Conservation (phyloP, 2,329 filamentous ascomycete species). For the Monilinia aucupariae region DNA sequence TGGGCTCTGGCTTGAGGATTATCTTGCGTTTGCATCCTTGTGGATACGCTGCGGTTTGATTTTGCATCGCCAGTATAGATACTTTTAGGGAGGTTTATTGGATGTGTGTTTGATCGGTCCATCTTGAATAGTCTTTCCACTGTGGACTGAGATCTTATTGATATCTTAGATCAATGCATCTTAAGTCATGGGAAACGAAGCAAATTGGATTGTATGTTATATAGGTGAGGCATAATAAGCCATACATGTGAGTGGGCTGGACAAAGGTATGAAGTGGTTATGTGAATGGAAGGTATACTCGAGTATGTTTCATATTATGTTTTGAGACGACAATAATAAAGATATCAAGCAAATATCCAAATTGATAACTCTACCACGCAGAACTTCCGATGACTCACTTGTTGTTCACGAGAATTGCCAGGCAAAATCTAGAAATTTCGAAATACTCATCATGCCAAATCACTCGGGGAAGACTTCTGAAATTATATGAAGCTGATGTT, state of each 20-base stretch:
- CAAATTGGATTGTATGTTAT: not conserved
- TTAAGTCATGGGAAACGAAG: not conserved
- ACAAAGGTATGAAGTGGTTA: not conserved
- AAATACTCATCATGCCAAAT: not conserved
- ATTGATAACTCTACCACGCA: not conserved
- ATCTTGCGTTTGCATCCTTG: not conserved
- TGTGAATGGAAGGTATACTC: not conserved
- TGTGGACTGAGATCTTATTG: not conserved
- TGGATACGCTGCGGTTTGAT: not conserved
- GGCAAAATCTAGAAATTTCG: not conserved
- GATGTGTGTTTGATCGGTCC: constrained; percentile 21
- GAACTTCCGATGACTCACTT: too few species aligned
- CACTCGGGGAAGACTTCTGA: not conserved
- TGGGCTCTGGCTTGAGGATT: not conserved
- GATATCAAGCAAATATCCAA: not conserved
- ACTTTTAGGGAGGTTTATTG: constrained; percentile 16
- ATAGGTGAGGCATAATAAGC: not conserved
- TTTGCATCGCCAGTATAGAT: constrained; percentile 17
- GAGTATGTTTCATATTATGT: not conserved
- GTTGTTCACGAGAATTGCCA: not conserved
- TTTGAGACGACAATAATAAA: not conserved
- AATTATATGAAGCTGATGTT: not conserved
- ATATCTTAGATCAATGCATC: not conserved
- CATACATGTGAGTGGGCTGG: not conserved
- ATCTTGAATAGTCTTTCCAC: constrained; percentile 11